Evolutionary conservation across 192 early-diverging fungal species (phyloP).

Genomic region (Coemansia sp.): DNA sequence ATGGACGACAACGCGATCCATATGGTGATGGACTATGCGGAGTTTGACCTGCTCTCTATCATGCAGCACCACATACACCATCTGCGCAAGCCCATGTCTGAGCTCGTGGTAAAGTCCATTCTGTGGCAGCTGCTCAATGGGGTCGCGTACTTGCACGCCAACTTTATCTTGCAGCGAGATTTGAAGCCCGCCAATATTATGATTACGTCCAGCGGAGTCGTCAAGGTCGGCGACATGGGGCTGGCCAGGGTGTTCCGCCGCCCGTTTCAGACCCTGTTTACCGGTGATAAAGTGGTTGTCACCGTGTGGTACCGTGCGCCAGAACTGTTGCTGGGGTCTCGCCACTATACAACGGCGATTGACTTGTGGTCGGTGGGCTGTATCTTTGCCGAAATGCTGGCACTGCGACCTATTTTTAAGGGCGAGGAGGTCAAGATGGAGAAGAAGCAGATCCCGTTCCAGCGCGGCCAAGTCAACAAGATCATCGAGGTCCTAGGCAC

Average conservation of each 20-base stretch:
- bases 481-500: constrained; percentile 88
- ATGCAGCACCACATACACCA: constrained; percentile 86
- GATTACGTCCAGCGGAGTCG: constrained; percentile 82
- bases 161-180: constrained; percentile 87
- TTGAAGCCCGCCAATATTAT: constrained; percentile 95
- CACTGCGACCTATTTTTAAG: constrained; percentile 82
- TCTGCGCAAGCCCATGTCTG: constrained; percentile 78
- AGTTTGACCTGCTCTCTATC: constrained; percentile 90
- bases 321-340: constrained; percentile 83
- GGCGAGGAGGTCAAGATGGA: constrained; percentile 90
- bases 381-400: constrained; percentile 92
- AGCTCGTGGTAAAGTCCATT: constrained; percentile 85
- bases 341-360: constrained; percentile 87
- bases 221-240: constrained; percentile 96
- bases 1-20: constrained; percentile 92
- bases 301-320: constrained; percentile 98
- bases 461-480: constrained; percentile 81
- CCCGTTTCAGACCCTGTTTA: constrained; percentile 79
- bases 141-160: constrained; percentile 83
- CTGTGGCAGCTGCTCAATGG: constrained; percentile 90
- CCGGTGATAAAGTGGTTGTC: constrained; percentile 85
- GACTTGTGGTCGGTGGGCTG: constrained; percentile 85
- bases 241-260: constrained; percentile 79
- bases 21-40: constrained; percentile 98
- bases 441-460: constrained; percentile 82